Evolutionary conservation across 495 filamentous ascomycete genomes (phyloP), one percentile per base, ranked within the genome.

Genomic region (Corynascus novoguineensis): DNA sequence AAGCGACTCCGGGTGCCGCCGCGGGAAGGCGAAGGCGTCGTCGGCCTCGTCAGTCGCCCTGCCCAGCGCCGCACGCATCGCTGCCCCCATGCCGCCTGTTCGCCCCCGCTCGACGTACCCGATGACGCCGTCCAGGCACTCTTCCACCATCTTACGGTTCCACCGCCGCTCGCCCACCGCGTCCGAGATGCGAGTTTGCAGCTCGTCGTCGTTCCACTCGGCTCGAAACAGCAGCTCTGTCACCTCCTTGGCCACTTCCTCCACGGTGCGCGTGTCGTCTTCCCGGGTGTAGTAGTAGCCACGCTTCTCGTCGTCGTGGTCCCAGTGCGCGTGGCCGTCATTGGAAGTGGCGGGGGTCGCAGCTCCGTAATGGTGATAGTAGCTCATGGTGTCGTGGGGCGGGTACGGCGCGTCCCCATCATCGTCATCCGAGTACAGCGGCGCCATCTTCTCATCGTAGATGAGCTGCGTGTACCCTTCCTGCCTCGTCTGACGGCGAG

Each of bases 61-160:
- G 59, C 62, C 59, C 4, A 65, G 45, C 17, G 59, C 59, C 17
- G 34, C 49, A 32, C 57, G 40, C 63, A 65, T 65, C 48, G 60
- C 59, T 0, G 38, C 50, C n/a, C 60, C 57, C 59, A 65, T 58
- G 22, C 22, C 27, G 14, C n/a, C n/a, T n/a, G 15, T 8, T 7
- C 63, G 46, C 15, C 63, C 57, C 24, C 52, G 50, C 42, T 62
- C 59, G 37, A 65, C 59, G 15, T 52, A 57, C 38, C 60, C 63
- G 53, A 62, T 58, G 15, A 65, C 32, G 24, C 52, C 48, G 57
- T 62, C 63, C 4, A 65, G 45, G 28, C 56, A 60, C 40, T 46
- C 53, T 31, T 65, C 63, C 10, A 62, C 54, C 29, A 62, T 35
- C 27, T 28, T 52, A 27, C 63, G 56, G 32, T 35, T 60, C 63